Evolutionary conservation across 805 yeast species (phyloP), one percentile per base, ranked within the genome.

Genomic region (Limtongia smithiae): DNA sequence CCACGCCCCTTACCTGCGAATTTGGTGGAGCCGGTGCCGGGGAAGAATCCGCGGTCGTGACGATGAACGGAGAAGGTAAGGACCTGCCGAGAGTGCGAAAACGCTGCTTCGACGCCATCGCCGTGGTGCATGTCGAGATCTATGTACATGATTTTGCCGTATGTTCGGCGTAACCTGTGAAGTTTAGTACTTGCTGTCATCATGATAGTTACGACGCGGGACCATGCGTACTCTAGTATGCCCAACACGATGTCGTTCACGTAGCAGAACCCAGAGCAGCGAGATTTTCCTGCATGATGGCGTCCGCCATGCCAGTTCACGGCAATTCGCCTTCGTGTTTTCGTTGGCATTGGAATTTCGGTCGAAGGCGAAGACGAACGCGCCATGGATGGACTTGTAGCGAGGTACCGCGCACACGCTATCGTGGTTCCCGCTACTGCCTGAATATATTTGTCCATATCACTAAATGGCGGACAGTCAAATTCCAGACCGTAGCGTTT

Each of bases 181-280:
- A 18, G 20, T 7, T 37, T 22, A 45, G 48, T 18, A 18, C 14
- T 31, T 30, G 20, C 36, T 17, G 28, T 6, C 6, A 6, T 25
- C 28, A 25, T 6, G 8, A 6, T 24, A 6, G 9, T 18, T 14
- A 12, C 24, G 25, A 24, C n/a, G 30, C 40, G 28, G 28, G 9
- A 25, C 14, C 8, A 20, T 27, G 33, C 49, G 15, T 50, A 54
- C 69, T 54, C 65, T 38, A 73, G 69, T 3, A 84, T 79, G 0
- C 78, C 75, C 12, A 85, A 59, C 0, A 79, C 82, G 6, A 83
- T 74, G 60, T 85, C 94, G 57, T 88, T 88, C 57, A 88, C 79
- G 67, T 88, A 88, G 66, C 96, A 88, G 66, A 89, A 88, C 4
- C 96, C 96, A 2, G 88, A 80, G 1, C 95, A 93, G 61, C 84